phyloP scores from a whole-genome alignment of 192 early-diverging fungal species.

The Backusella australiensis region DNA sequence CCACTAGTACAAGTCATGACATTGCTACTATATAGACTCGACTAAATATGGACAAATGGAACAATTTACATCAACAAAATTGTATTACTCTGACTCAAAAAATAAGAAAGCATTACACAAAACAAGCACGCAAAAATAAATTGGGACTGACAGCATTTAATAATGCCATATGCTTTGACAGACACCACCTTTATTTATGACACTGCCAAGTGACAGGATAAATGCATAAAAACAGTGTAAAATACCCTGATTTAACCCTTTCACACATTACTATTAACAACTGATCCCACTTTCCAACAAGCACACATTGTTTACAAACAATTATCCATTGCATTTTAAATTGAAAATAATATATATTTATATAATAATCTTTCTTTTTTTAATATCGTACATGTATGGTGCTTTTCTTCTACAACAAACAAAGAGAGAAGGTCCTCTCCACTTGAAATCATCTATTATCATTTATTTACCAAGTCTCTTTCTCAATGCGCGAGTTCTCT shows the following conservation, averaged over 20 bases:
- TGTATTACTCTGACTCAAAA: background rate
- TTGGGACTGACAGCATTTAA: background rate
- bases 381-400: background rate
- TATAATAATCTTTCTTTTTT: background rate
- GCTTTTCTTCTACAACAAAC: background rate
- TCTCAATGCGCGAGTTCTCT: constrained; percentile 72
- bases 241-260: background rate
- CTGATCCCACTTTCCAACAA: background rate
- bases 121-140: background rate
- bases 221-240: background rate
- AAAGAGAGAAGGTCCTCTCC: background rate
- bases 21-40: background rate
- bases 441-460: background rate
- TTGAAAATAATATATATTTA: background rate
- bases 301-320: background rate
- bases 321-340: background rate
- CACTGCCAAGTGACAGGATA: no score
- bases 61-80: no score
- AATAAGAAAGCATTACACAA: background rate
- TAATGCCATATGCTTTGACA: background rate
- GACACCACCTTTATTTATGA: no score
- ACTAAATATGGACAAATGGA: no score
- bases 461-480: constrained; percentile 71
- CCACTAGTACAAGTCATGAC: background rate
- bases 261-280: no score